Percentiles rank a stretch among this genome's conserved stretches.
phyloP scores from a whole-genome alignment of 441 rosid species.

The Populus hybrid region DNA sequence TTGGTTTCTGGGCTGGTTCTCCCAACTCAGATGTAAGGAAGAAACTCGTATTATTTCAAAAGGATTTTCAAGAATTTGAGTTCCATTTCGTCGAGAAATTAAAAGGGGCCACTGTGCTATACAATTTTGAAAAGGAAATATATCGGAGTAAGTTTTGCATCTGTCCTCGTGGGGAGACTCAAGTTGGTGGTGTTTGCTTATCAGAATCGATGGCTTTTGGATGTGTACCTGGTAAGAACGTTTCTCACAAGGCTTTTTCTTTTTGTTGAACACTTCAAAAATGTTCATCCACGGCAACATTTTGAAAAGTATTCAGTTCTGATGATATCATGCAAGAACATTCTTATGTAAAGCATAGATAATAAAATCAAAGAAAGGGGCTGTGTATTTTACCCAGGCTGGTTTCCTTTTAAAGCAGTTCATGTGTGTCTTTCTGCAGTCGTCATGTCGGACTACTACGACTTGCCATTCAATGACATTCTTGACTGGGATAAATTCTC shows the following conservation, averaged over 20 bases:
- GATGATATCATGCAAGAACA: no score
- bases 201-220: conserved; percentile 32
- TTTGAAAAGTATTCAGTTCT: no score
- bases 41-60: not conserved
- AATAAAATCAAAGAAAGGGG: not conserved
- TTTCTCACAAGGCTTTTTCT: no score
- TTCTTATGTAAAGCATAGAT: no score
- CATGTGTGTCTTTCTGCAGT: conserved; percentile 20
- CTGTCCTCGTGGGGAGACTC: not conserved
- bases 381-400: not conserved
- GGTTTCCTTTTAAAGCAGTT: not conserved
- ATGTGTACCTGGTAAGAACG: conserved; percentile 34
- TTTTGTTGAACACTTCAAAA: no score
- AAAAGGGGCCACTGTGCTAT: not conserved
- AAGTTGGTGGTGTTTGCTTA: conserved; percentile 17
- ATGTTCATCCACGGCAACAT: no score
- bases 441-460: conserved; percentile 7
- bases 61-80: not conserved
- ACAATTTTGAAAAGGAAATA: not conserved
- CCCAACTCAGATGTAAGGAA: not conserved
- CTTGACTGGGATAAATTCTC: conserved; percentile 32
- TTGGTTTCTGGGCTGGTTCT: not conserved
- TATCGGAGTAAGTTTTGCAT: not conserved
- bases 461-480: conserved; percentile 27
- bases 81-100: not conserved